A percentile compares a stretch with the other conserved stretches of the same genome.
These are phyloP conservation scores for Coleophoma cylindrospora DNA, from an alignment of 2,329 filamentous ascomycete species.

Conservation along the genomic window DNA sequence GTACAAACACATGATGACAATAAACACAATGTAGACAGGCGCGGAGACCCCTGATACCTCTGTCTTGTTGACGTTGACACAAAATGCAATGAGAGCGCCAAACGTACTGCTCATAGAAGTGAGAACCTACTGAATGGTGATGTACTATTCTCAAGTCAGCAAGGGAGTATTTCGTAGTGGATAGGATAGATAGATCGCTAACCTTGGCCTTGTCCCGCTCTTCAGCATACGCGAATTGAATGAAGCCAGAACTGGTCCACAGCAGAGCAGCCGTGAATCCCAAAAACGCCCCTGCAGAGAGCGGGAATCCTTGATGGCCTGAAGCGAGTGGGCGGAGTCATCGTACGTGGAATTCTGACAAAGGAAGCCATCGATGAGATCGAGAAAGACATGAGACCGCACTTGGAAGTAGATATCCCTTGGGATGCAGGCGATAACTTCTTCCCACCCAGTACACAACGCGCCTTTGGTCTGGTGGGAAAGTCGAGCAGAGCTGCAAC, in stretches of 20 bases:
- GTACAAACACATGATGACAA: conserved; percentile 7
- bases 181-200: neutral
- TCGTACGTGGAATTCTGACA: neutral
- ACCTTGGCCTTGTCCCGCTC: conserved; percentile 10
- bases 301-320: conserved; percentile 4
- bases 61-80: conserved; percentile 1
- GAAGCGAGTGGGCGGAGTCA: neutral
- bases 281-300: conserved; percentile 5
- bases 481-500: neutral
- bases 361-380: neutral
- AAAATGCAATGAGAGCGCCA: conserved; percentile 9
- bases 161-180: neutral
- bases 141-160: neutral
- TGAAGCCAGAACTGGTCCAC: conserved; percentile 4
- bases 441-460: neutral
- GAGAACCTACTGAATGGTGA: neutral
- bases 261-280: conserved; percentile 7
- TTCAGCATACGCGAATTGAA: conserved; percentile 10
- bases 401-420: neutral
- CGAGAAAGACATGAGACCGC: neutral
- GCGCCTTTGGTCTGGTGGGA: neutral
- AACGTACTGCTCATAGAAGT: neutral
- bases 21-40: conserved; percentile 11
- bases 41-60: conserved; percentile 5
- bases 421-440: neutral